Evolutionary conservation across 169 alveolate genomes (phyloP).

Genomic region (Cryptosporidium muris): DNA sequence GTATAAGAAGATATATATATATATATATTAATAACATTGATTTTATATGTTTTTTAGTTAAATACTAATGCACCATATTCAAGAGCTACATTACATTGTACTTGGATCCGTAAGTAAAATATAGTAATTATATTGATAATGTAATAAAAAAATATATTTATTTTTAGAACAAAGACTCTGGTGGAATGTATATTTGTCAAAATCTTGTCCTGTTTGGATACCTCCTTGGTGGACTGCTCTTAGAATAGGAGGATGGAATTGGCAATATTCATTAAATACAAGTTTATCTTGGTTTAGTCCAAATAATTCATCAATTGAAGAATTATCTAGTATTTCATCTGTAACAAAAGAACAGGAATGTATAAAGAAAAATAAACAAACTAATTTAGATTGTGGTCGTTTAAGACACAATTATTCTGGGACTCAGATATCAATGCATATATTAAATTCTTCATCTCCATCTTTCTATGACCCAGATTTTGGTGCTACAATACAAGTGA

Average conservation of each 20-base stretch:
- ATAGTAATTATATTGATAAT: background rate
- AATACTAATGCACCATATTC: constrained; percentile 69
- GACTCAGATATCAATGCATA: constrained; percentile 41
- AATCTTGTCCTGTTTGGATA: constrained; percentile 67
- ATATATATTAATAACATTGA: constrained; percentile 2
- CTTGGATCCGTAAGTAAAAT: constrained; percentile 70
- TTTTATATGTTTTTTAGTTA: background rate
- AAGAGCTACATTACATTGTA: constrained; percentile 64
- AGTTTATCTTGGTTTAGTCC: constrained; percentile 69
- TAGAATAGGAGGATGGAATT: constrained; percentile 71
- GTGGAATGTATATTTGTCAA: constrained; percentile 71
- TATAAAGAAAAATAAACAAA: constrained; percentile 11
- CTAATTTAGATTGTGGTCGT: constrained; percentile 38
- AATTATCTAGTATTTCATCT: constrained; percentile 25
- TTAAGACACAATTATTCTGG: constrained; percentile 52
- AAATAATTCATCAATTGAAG: constrained; percentile 31
- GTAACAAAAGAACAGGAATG: constrained; percentile 45
- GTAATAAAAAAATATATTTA: background rate
- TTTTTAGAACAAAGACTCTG: constrained; percentile 63
- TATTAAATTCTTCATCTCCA: constrained; percentile 67
- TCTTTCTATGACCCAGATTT: constrained; percentile 64
- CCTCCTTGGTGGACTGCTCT: constrained; percentile 72
- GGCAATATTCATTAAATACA: constrained; percentile 60
- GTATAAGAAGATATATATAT: background rate
- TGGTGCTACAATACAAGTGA: constrained; percentile 66